Conservation (phyloP, 805 yeast species). For the Blastobotrys americana region DNA sequence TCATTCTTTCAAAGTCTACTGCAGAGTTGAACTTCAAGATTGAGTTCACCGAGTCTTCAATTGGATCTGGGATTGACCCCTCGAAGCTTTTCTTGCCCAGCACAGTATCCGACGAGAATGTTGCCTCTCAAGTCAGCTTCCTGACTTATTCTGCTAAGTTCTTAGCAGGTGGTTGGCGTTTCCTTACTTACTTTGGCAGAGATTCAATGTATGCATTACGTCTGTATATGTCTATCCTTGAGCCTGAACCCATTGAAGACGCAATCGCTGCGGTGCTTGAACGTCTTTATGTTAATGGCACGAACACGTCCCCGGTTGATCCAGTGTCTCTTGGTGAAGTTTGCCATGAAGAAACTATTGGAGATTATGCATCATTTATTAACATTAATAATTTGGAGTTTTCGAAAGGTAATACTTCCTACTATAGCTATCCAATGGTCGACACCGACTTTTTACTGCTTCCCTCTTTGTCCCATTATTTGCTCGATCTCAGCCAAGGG, state of each 20-base stretch:
- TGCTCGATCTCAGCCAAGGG: conserved; percentile 6
- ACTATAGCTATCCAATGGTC: conserved; percentile 8
- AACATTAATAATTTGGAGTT: conserved; percentile 5
- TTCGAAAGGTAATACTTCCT: conserved; percentile 5
- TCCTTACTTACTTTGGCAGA: conserved; percentile 8
- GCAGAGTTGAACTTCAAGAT: conserved; percentile 5
- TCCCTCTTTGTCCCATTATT: conserved; percentile 9
- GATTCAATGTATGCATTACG: conserved; percentile 8
- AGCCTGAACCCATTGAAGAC: conserved; percentile 6
- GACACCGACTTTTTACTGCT: conserved; percentile 7
- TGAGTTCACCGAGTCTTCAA: conserved; percentile 8
- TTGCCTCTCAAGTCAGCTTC: conserved; percentile 8
- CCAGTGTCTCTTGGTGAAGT: conserved; percentile 4
- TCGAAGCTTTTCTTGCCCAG: conserved; percentile 3
- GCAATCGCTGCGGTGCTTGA: conserved; percentile 8
- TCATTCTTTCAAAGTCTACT: background rate
- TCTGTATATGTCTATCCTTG: conserved; percentile 5
- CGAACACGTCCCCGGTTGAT: conserved; percentile 9
- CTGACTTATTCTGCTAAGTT: conserved; percentile 5
- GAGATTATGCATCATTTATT: conserved; percentile 12
- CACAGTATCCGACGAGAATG: background rate
- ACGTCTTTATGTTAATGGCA: conserved; percentile 8
- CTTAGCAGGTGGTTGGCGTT: conserved; percentile 9
- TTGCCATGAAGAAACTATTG: conserved; percentile 12
- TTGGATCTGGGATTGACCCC: conserved; percentile 5